Evolutionary conservation across 805 yeast genomes (phyloP).

Genomic region (Tetrapisispora phaffii): DNA sequence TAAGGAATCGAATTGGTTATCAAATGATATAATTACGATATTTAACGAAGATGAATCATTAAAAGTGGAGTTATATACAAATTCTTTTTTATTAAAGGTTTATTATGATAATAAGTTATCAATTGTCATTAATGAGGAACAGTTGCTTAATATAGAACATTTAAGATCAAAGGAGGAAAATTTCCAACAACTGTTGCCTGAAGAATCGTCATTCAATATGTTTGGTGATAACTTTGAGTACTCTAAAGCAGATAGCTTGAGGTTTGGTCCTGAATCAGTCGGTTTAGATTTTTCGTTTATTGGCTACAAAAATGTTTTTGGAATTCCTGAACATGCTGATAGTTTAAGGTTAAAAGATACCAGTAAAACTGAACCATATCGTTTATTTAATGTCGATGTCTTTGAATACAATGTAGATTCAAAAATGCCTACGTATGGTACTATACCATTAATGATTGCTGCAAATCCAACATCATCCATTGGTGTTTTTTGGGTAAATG

Average conservation of each 20-base stretch:
- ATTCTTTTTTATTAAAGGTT: constrained; percentile 34
- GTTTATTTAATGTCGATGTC: constrained; percentile 87
- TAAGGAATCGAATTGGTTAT: constrained; percentile 4
- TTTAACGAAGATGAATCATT: constrained; percentile 23
- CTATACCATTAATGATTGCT: constrained; percentile 81
- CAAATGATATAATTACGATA: constrained; percentile 5
- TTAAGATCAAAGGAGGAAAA: constrained; percentile 42
- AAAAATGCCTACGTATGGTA: constrained; percentile 86
- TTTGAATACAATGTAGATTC: constrained; percentile 85
- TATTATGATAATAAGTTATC: constrained; percentile 37
- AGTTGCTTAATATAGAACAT: constrained; percentile 77
- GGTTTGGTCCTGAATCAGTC: constrained; percentile 83
- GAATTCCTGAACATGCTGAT: constrained; percentile 97
- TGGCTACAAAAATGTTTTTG: constrained; percentile 60
- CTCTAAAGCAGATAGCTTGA: constrained; percentile 51
- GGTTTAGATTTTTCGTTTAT: constrained; percentile 66
- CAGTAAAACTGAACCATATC: constrained; percentile 53
- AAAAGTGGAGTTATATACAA: constrained; percentile 34
- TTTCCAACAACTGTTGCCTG: constrained; percentile 36
- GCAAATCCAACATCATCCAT: constrained; percentile 46
- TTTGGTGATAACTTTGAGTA: constrained; percentile 68
- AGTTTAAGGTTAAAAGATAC: constrained; percentile 68
- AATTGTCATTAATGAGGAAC: constrained; percentile 55
- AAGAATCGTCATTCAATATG: constrained; percentile 56
- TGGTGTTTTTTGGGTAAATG: constrained; percentile 85